phyloP scores from a whole-genome alignment of 2,329 filamentous ascomycete species.

The Stagonosporopsis tanaceti region DNA sequence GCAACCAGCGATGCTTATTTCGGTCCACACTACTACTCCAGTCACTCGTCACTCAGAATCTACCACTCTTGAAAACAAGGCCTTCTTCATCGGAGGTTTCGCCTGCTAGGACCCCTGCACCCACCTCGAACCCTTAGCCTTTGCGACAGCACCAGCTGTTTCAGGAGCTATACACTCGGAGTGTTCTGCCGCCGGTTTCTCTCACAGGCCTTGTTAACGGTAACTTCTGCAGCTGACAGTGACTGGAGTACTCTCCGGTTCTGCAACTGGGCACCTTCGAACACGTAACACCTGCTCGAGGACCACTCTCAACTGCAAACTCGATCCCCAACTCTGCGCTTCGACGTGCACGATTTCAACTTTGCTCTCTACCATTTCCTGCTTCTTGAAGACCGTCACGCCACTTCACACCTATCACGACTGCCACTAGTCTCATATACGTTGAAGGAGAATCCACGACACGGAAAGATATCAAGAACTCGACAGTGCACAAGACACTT shows the following conservation, averaged over 20 bases:
- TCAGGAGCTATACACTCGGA: constrained; percentile 47
- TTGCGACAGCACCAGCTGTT: constrained; percentile 46
- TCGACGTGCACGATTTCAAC: constrained; percentile 28
- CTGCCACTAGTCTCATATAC: constrained; percentile 23
- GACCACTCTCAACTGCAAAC: constrained; percentile 38
- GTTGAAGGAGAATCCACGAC: constrained; percentile 27
- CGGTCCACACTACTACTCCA: constrained; percentile 47
- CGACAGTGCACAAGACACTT: constrained; percentile 30
- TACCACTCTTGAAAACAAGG: constrained; percentile 51
- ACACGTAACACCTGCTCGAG: constrained; percentile 44
- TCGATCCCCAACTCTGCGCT: constrained; percentile 40
- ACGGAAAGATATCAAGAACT: constrained; percentile 30
- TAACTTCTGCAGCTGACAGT: constrained; percentile 55
- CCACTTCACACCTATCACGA: constrained; percentile 24
- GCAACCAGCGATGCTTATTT: constrained; percentile 48
- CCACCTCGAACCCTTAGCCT: constrained; percentile 45
- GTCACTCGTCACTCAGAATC: constrained; percentile 55
- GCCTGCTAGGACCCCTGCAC: constrained; percentile 49
- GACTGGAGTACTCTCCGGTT: constrained; percentile 51
- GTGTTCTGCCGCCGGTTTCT: constrained; percentile 49
- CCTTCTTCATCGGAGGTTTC: constrained; percentile 48
- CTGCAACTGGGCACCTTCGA: constrained; percentile 45
- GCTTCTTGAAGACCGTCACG: constrained; percentile 21
- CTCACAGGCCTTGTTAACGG: constrained; percentile 50
- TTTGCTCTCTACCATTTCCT: constrained; percentile 26